phyloP scores from a whole-genome alignment of 1,284 basidiomycete species.

The Inonotus obliquus region DNA sequence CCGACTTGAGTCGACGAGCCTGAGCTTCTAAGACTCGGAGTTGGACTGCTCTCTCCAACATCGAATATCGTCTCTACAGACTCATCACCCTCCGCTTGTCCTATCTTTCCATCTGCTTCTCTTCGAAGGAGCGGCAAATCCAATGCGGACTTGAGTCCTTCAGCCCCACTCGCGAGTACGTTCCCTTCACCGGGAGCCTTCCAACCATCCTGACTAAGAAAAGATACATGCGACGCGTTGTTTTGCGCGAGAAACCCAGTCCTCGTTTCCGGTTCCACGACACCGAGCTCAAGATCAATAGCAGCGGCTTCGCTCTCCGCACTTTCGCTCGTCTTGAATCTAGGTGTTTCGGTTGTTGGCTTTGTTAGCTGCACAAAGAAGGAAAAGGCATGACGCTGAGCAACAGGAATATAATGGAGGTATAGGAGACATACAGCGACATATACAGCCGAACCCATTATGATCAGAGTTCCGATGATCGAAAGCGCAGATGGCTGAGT shows the following conservation, averaged over 20 bases:
- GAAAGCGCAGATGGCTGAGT: constrained; percentile 48
- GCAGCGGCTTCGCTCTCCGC: constrained; percentile 1
- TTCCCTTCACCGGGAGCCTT: too few relatives aligned
- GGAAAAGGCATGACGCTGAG: neutral
- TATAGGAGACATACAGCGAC: constrained; percentile 40
- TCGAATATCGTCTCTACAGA: neutral
- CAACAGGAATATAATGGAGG: neutral
- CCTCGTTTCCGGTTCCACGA: neutral
- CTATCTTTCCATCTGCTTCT: neutral
- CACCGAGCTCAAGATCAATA: neutral
- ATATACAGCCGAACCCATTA: constrained; percentile 55
- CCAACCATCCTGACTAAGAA: too few relatives aligned
- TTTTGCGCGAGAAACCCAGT: neutral
- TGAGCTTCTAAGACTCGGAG: neutral
- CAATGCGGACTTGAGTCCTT: too few relatives aligned
- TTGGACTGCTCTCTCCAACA: neutral
- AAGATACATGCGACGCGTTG: neutral
- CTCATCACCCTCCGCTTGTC: too few relatives aligned
- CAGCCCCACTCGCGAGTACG: too few relatives aligned
- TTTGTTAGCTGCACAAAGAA: constrained; percentile 4
- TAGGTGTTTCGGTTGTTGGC: neutral
- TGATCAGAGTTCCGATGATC: constrained; percentile 51
- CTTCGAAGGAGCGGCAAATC: neutral
- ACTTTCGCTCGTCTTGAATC: neutral
- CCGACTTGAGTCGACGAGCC: neutral